Percentiles rank a stretch among this genome's conserved stretches.
Conservation (phyloP, 371 early-diverging fungal genomes). For the Mucor velutinosus region DNA sequence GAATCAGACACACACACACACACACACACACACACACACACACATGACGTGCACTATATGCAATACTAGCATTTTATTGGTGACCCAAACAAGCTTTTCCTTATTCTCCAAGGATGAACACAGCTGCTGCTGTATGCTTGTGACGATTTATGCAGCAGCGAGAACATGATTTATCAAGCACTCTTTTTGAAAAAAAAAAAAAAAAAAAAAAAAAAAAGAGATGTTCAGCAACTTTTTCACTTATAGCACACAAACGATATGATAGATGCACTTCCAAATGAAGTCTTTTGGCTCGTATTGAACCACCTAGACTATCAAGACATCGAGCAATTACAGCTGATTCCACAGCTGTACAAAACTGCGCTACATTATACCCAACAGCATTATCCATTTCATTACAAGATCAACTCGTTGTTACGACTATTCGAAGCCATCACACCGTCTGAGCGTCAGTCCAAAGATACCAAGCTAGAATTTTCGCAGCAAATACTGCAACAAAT, state of each 20-base stretch:
- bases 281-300: constrained; percentile 36
- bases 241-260: constrained; percentile 3
- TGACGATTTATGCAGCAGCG: not conserved
- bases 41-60: not conserved
- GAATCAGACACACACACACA: not conserved
- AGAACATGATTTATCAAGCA: no score
- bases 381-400: constrained; percentile 39
- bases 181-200: no score
- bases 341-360: constrained; percentile 9
- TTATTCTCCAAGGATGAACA: not conserved
- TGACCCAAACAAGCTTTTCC: not conserved
- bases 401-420: constrained; percentile 22
- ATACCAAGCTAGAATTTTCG: constrained; percentile 28
- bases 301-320: constrained; percentile 34
- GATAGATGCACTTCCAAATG: constrained; percentile 39
- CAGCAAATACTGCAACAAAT: constrained; percentile 30
- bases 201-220: no score
- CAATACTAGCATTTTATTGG: not conserved
- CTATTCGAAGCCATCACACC: constrained; percentile 34
- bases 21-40: not conserved
- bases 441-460: constrained; percentile 17
- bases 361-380: constrained; percentile 26
- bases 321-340: constrained; percentile 18
- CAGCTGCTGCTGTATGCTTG: not conserved
- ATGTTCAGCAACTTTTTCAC: no score